Evolutionary conservation across 192 early-diverging fungal genomes (phyloP).

Genomic region (Coemansia sp.): DNA sequence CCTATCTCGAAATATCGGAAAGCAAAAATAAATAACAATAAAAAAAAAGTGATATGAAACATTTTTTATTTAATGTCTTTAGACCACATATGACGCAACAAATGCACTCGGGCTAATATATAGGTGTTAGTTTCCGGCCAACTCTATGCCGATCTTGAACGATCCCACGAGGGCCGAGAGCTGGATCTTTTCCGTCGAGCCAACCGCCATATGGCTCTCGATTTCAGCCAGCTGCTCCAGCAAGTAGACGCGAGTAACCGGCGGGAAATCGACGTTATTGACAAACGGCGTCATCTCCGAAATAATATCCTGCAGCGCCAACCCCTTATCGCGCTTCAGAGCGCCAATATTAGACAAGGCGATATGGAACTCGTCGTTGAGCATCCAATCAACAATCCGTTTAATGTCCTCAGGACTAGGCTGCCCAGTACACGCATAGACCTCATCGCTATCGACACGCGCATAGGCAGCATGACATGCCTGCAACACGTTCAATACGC

Average conservation of each 20-base stretch:
- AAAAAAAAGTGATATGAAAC: too few relatives aligned
- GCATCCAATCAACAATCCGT: constrained; percentile 74
- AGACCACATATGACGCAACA: too few relatives aligned
- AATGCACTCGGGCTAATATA: too few relatives aligned
- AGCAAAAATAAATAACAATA: not conserved
- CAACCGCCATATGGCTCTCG: constrained; percentile 81
- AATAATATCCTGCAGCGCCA: constrained; percentile 92
- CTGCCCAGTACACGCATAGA: constrained; percentile 93
- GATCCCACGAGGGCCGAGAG: constrained; percentile 84
- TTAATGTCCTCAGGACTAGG: constrained; percentile 89
- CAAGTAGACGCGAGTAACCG: constrained; percentile 66
- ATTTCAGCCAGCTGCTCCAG: constrained; percentile 86
- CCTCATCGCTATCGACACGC: constrained; percentile 70
- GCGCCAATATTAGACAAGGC: constrained; percentile 71
- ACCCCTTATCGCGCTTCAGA: constrained; percentile 82
- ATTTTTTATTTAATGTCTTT: too few relatives aligned
- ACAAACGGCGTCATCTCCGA: constrained; percentile 74
- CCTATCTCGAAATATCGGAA: constrained; percentile 12
- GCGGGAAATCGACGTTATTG: constrained; percentile 73
- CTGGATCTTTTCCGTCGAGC: constrained; percentile 88
- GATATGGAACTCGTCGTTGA: constrained; percentile 84
- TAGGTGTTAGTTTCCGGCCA: constrained; percentile 47
- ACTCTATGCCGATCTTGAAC: constrained; percentile 79
- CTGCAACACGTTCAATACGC: constrained; percentile 94
- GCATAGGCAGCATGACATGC: constrained; percentile 88